A percentile compares a stretch with the other conserved stretches of the same genome.
phyloP scores from a whole-genome alignment of 441 rosid species.

The Erysimum cheiri region DNA sequence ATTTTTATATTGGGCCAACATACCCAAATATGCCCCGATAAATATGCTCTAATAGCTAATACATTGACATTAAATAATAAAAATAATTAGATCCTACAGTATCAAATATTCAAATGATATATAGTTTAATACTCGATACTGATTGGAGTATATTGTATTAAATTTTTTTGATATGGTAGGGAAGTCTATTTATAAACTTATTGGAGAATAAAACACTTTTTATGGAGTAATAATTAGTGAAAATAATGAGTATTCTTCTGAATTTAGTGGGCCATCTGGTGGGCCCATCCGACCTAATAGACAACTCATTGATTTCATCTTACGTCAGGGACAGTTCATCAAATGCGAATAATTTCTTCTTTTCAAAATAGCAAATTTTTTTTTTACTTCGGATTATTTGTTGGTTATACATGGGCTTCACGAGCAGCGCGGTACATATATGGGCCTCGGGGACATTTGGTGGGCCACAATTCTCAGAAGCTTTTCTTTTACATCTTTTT shows the following conservation, averaged over 20 bases:
- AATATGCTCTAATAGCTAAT: too few relatives aligned
- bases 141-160: constrained; percentile 1
- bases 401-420: constrained; percentile 7
- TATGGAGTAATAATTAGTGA: constrained; percentile 22
- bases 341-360: constrained; percentile 20
- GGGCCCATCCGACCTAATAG: constrained; percentile 40
- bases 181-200: constrained; percentile 9
- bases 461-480: constrained; percentile 8
- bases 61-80: too few relatives aligned
- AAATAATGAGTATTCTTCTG: constrained; percentile 30
- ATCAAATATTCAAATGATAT: background rate
- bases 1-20: too few relatives aligned
- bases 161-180: background rate
- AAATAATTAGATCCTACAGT: background rate
- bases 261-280: constrained; percentile 34
- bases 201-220: constrained; percentile 18
- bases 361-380: background rate
- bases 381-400: background rate
- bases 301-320: constrained; percentile 45
- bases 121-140: background rate
- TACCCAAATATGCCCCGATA: too few relatives aligned
- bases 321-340: constrained; percentile 44
- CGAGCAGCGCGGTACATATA: background rate
- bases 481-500: background rate
- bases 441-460: constrained; percentile 1